Conservation (phyloP, 805 yeast species). For the Scheffersomyces coipomensis region DNA sequence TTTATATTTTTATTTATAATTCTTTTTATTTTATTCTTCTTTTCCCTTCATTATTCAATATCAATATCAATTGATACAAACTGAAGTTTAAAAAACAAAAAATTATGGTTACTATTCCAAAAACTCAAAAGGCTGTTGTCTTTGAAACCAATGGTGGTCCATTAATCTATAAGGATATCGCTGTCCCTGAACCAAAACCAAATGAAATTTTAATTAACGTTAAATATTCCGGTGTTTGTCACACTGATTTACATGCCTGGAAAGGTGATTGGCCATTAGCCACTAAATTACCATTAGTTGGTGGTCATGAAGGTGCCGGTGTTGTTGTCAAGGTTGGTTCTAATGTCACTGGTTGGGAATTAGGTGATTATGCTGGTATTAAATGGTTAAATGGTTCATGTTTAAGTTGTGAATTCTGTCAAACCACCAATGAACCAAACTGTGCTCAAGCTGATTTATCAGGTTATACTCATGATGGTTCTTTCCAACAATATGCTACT, state of each 20-base stretch:
- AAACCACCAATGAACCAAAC: conserved; percentile 43
- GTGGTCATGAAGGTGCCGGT: conserved; percentile 52
- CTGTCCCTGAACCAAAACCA: conserved; percentile 42
- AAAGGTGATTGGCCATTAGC: conserved; percentile 47
- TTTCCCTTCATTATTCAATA: not conserved
- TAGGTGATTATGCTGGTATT: conserved; percentile 44
- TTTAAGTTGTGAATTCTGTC: conserved; percentile 41
- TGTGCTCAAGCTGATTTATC: conserved; percentile 69
- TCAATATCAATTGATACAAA: not conserved
- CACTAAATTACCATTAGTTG: conserved; percentile 46
- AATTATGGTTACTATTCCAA: conserved; percentile 30
- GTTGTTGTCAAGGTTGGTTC: conserved; percentile 42
- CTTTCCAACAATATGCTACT: conserved; percentile 66
- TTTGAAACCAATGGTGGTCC: conserved; percentile 44
- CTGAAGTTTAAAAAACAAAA: not conserved
- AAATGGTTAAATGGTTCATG: conserved; percentile 50
- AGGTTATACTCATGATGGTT: conserved; percentile 74
- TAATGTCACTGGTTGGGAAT: conserved; percentile 41
- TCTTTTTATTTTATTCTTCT: not conserved
- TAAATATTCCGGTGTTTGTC: conserved; percentile 48
- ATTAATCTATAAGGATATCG: conserved; percentile 38
- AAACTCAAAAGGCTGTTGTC: conserved; percentile 42
- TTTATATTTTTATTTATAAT: not conserved
- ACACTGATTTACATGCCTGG: conserved; percentile 48
- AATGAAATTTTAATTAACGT: conserved; percentile 42